Evolutionary conservation across 208 protist species (phyloP).

Genomic region (Leishmania arabica): DNA sequence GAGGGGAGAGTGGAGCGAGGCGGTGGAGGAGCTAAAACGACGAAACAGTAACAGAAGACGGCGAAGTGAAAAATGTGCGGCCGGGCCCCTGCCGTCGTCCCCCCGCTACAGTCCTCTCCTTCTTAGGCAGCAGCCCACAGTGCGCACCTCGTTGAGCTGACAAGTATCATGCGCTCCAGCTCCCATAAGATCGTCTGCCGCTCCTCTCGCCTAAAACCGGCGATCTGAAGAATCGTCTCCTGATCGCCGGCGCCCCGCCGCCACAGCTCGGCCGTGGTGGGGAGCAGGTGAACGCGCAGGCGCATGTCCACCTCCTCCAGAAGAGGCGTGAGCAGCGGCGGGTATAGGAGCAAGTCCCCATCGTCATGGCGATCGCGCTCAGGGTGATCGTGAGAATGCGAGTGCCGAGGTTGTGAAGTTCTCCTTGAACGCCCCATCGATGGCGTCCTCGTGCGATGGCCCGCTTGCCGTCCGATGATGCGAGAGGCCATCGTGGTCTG

Average conservation of each 20-base stretch:
- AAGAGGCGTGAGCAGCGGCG: conserved; percentile 39
- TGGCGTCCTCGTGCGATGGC: neutral
- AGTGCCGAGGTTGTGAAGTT: neutral
- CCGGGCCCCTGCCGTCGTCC: neutral
- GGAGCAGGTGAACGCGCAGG: conserved; percentile 25
- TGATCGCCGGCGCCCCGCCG: conserved; percentile 27
- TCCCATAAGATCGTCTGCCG: conserved; percentile 39
- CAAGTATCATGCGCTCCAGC: conserved; percentile 33
- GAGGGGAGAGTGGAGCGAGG: neutral
- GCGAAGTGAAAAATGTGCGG: neutral
- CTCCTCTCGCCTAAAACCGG: conserved; percentile 34
- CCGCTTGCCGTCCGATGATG: neutral
- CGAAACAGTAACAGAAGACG: neutral
- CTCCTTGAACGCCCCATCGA: neutral
- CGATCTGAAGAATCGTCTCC: conserved; percentile 13
- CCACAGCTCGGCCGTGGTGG: conserved; percentile 32
- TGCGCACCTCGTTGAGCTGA: conserved; percentile 30
- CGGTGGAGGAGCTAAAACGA: neutral
- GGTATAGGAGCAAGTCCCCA: conserved; percentile 12
- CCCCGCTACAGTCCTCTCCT: neutral
- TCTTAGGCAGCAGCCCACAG: neutral
- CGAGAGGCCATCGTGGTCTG: neutral
- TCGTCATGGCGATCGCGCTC: neutral
- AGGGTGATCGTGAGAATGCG: neutral
- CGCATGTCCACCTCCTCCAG: conserved; percentile 38